Conservation (phyloP, 202 grass and related monocot species). For the Brachypodium distachyon region DNA sequence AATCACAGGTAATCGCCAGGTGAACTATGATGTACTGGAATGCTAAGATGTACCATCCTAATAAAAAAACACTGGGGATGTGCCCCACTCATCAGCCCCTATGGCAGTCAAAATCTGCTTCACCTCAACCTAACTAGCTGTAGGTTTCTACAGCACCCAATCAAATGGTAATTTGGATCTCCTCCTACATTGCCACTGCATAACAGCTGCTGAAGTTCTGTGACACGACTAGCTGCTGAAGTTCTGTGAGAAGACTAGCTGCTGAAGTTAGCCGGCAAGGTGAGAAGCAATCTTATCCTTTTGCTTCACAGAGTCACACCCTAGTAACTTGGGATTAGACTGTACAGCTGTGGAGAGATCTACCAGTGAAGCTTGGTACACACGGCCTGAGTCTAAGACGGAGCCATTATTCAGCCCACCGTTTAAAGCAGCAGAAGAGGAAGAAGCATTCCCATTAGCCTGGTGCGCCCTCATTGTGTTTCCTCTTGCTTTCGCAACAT, state of each 20-base stretch:
- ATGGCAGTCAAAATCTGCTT: conserved; percentile 22
- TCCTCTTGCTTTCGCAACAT: conserved; percentile 47
- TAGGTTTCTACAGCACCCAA: conserved; percentile 32
- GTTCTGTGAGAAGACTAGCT: conserved; percentile 3
- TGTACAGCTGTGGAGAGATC: conserved; percentile 52
- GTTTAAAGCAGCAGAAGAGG: conserved; percentile 20
- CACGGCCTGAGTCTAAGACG: neutral
- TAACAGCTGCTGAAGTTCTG: conserved; percentile 11
- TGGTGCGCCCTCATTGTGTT: neutral
- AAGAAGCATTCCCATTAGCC: conserved; percentile 5
- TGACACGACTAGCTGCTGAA: neutral
- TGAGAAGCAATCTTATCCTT: conserved; percentile 43
- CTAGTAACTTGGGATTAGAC: conserved; percentile 38
- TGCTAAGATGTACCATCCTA: conserved; percentile 36
- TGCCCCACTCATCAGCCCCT: conserved; percentile 9
- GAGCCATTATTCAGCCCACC: neutral
- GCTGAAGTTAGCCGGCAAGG: conserved; percentile 3
- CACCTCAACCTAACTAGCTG: conserved; percentile 30
- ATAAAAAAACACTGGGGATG: conserved; percentile 1
- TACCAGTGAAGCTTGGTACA: conserved; percentile 47
- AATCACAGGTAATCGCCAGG: conserved; percentile 39
- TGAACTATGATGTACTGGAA: conserved; percentile 37
- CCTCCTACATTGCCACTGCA: conserved; percentile 15
- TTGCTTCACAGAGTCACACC: conserved; percentile 10
- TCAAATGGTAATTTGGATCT: conserved; percentile 16